Evolutionary conservation across 176 grass and related monocot species (phyloP).

Genomic region (Poa annua): DNA sequence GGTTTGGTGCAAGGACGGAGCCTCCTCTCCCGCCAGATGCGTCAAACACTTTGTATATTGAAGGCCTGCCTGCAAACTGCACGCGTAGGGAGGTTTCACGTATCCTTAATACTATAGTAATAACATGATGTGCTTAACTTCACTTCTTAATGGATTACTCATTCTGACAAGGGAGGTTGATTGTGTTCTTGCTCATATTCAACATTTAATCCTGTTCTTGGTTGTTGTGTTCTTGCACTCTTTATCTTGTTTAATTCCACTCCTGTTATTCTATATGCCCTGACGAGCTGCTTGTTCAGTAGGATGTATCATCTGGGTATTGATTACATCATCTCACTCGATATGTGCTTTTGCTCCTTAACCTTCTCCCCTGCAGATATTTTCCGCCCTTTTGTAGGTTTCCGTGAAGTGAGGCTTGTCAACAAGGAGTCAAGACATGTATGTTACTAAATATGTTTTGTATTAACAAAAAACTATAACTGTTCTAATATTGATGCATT

Average conservation of each 20-base stretch:
- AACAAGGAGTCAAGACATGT: slow-evolving; percentile 98
- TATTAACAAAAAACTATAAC: slow-evolving; percentile 9
- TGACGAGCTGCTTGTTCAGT: not conserved
- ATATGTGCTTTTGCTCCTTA: slow-evolving; percentile 47
- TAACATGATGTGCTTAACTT: not conserved
- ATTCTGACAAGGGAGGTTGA: not conserved
- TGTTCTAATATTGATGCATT: not conserved
- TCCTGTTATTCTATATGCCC: not conserved
- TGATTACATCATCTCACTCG: not conserved
- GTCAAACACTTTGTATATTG: slow-evolving; percentile 82
- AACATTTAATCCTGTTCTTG: slow-evolving; percentile 1
- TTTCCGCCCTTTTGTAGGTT: slow-evolving; percentile 99
- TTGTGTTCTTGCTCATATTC: slow-evolving; percentile 15
- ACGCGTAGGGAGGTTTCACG: slow-evolving; percentile 97
- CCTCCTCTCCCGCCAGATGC: slow-evolving; percentile 90
- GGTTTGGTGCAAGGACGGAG: slow-evolving; percentile 71
- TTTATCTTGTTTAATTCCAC: not conserved
- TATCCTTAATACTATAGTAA: slow-evolving; percentile 63
- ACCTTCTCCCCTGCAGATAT: slow-evolving; percentile 67
- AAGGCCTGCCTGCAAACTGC: slow-evolving; percentile 94
- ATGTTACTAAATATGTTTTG: slow-evolving; percentile 39
- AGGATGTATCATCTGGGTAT: not conserved
- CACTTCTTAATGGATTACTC: not conserved
- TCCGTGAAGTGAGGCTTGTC: slow-evolving; percentile 97
- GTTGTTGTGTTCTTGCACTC: slow-evolving; percentile 1